A percentile compares a stretch with the other conserved stretches of the same genome.
These are phyloP conservation scores for Ophiognomonia clavigignenti-juglandacearum DNA, from an alignment of 2,329 filamentous ascomycete genomes.

Conservation along the genomic window DNA sequence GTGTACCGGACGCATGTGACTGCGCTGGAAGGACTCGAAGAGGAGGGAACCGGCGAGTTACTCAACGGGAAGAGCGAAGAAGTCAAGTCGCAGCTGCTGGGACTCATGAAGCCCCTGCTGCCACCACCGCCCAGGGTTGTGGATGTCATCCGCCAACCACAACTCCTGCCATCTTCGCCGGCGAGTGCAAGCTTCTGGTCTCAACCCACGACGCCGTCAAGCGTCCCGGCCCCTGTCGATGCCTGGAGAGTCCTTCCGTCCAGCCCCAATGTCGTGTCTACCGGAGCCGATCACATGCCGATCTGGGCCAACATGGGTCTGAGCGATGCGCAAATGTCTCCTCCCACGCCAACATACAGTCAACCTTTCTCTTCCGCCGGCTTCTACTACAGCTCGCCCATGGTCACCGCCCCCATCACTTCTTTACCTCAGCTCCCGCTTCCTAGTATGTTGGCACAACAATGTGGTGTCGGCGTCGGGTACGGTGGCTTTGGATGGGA, in stretches of 20 bases:
- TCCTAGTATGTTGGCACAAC: slow-evolving; percentile 79
- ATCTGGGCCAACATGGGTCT: slow-evolving; percentile 79
- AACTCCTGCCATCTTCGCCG: slow-evolving; percentile 79
- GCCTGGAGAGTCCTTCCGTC: slow-evolving; percentile 89
- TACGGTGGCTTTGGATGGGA: slow-evolving; percentile 83
- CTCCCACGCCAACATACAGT: slow-evolving; percentile 71
- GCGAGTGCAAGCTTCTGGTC: slow-evolving; percentile 76
- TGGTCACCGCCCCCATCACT: slow-evolving; percentile 63
- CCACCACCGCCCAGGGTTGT: slow-evolving; percentile 83
- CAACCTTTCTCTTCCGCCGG: slow-evolving; percentile 70
- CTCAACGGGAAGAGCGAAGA: slow-evolving; percentile 88
- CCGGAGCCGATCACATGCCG: slow-evolving; percentile 60
- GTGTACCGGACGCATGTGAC: slow-evolving; percentile 86
- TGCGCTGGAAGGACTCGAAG: slow-evolving; percentile 91
- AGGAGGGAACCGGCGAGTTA: slow-evolving; percentile 91
- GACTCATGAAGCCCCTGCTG: slow-evolving; percentile 80
- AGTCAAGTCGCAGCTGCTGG: slow-evolving; percentile 81
- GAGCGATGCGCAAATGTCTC: slow-evolving; percentile 68
- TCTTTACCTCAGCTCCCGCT: slow-evolving; percentile 63
- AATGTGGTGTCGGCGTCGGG: slow-evolving; percentile 75
- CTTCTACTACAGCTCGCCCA: slow-evolving; percentile 76
- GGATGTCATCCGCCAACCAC: slow-evolving; percentile 81
- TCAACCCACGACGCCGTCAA: slow-evolving; percentile 59
- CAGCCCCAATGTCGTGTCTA: slow-evolving; percentile 72
- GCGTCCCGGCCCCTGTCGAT: slow-evolving; percentile 68